Percentiles rank a stretch among this genome's conserved stretches.
These are phyloP conservation scores for Microdochium nivale DNA, from an alignment of 2,329 filamentous ascomycete species.

Conservation along the genomic window DNA sequence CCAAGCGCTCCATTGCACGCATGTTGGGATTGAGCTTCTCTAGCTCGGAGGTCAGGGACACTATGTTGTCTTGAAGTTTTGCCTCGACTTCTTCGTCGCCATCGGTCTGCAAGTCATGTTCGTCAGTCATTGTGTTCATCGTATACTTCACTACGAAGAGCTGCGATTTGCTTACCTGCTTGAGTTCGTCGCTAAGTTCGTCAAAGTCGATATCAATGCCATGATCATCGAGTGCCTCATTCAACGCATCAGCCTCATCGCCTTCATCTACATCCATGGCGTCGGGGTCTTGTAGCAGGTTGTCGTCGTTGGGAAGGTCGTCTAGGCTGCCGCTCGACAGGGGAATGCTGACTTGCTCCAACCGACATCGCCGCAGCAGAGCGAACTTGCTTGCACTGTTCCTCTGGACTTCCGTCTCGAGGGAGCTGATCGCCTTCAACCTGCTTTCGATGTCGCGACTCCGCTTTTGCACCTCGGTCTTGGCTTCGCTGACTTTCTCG, in stretches of 20 bases:
- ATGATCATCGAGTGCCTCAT: conserved; percentile 71
- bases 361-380: conserved; percentile 77
- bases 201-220: conserved; percentile 87
- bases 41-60: conserved; percentile 64
- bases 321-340: conserved; percentile 71
- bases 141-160: background rate
- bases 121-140: background rate
- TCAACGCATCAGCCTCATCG: conserved; percentile 51
- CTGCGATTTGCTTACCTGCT: conserved; percentile 47
- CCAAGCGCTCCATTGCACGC: conserved; percentile 85
- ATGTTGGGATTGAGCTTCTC: conserved; percentile 97
- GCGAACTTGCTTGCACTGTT: conserved; percentile 78
- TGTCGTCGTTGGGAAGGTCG: conserved; percentile 78
- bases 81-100: conserved; percentile 62
- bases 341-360: conserved; percentile 87
- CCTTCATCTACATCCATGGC: conserved; percentile 87
- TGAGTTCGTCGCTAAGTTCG: conserved; percentile 71
- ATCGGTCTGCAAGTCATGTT: conserved; percentile 45
- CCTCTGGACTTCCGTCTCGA: conserved; percentile 83
- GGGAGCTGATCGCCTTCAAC: conserved; percentile 63
- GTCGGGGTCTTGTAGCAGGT: conserved; percentile 69
- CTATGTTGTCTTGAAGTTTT: conserved; percentile 68
- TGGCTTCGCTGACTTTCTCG: conserved; percentile 69
- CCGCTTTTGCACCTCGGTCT: conserved; percentile 72
- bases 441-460: conserved; percentile 72